phyloP scores from a whole-genome alignment of 2,329 filamentous ascomycete species.

The Aspergillus tamarii region DNA sequence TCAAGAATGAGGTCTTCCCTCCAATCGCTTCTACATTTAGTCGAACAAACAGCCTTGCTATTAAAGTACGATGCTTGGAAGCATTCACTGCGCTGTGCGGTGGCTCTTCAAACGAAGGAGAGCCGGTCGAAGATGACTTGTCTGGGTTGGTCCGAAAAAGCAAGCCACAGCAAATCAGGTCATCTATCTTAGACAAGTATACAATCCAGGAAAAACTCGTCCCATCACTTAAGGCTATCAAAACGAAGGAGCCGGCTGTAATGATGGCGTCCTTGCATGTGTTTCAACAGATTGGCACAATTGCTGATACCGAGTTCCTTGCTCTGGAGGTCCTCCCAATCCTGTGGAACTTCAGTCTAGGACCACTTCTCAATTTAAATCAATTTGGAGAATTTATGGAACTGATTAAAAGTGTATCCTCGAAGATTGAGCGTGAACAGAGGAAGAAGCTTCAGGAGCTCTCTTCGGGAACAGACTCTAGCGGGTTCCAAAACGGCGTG shows the following conservation, averaged over 20 bases:
- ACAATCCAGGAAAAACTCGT: conserved; percentile 98
- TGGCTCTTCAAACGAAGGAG: conserved; percentile 59
- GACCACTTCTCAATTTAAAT: conserved; percentile 81
- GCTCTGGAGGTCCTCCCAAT: conserved; percentile 89
- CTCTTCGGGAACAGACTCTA: conserved; percentile 59
- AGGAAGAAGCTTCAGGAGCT: conserved; percentile 85
- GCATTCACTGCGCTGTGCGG: conserved; percentile 90
- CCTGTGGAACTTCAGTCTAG: conserved; percentile 88
- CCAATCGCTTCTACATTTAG: conserved; percentile 88
- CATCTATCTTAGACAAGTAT: conserved; percentile 90
- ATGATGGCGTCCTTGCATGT: conserved; percentile 93
- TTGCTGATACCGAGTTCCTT: conserved; percentile 86
- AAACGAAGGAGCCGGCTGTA: conserved; percentile 95
- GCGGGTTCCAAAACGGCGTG: conserved; percentile 42
- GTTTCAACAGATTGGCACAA: conserved; percentile 77
- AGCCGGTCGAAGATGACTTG: conserved; percentile 67
- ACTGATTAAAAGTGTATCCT: conserved; percentile 78
- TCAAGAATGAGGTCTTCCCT: conserved; percentile 96
- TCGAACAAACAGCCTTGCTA: conserved; percentile 88
- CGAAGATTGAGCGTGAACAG: conserved; percentile 85
- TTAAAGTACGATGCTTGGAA: conserved; percentile 90
- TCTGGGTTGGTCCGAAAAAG: conserved; percentile 62
- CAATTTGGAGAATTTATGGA: conserved; percentile 92
- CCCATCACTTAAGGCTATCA: conserved; percentile 86
- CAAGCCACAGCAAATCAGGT: conserved; percentile 65